Evolutionary conservation across 768 basidiomycete species (phyloP).

Genomic region (Pleurotus tuber-regium): DNA sequence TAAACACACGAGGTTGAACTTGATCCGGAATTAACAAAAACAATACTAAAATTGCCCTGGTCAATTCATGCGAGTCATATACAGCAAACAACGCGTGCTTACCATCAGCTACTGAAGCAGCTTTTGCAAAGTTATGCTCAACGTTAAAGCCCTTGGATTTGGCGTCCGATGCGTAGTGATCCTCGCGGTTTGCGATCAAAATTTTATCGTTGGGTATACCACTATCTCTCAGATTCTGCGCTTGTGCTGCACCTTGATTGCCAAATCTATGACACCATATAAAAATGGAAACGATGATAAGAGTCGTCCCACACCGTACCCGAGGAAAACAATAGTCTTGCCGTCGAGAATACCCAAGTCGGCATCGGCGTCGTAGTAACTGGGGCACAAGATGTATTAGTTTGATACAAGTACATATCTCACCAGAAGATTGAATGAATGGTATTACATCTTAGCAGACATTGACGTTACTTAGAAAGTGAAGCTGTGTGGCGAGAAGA

Average conservation of each 20-base stretch:
- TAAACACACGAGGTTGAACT: conserved; percentile 62
- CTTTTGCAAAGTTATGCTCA: conserved; percentile 54
- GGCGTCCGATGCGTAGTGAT: conserved; percentile 57
- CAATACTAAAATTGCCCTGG: conserved; percentile 50
- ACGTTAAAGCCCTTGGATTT: conserved; percentile 55
- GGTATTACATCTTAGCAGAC: conserved; percentile 57
- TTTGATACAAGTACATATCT: too few species aligned
- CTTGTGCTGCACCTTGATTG: conserved; percentile 66
- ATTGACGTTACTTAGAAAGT: conserved; percentile 19
- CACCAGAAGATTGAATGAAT: too few species aligned
- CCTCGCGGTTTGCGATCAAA: conserved; percentile 54
- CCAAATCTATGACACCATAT: conserved; percentile 43
- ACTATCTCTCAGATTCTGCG: conserved; percentile 62
- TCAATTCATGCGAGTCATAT: too few species aligned
- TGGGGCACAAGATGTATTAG: too few species aligned
- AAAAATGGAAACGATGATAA: neutral
- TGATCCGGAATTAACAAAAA: conserved; percentile 66
- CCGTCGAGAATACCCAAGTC: conserved; percentile 42
- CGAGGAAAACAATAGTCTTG: conserved; percentile 60
- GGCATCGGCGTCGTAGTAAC: conserved; percentile 65
- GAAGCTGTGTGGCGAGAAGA: neutral
- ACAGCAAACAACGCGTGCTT: too few species aligned
- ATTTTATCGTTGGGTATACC: conserved; percentile 63
- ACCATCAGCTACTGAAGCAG: conserved; percentile 56
- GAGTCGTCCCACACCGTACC: conserved; percentile 31